Conservation (phyloP, 2,329 filamentous ascomycete genomes). For the Aspergillus eucalypticola region DNA sequence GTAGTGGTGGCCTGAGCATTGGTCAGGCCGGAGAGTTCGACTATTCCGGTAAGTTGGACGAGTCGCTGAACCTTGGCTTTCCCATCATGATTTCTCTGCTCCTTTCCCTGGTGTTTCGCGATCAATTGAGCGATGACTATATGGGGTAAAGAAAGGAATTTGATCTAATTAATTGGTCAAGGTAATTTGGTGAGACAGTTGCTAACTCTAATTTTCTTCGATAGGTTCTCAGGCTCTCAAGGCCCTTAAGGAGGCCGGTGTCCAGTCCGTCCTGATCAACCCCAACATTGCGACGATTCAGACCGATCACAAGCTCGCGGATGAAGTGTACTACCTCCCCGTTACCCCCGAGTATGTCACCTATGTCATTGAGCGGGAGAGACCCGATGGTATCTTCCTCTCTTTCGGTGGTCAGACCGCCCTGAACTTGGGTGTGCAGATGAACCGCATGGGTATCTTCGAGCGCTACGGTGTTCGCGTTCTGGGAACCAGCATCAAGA, state of each 20-base stretch:
- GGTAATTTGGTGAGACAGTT: background rate
- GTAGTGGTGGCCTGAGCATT: slow-evolving; percentile 91
- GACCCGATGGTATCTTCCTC: slow-evolving; percentile 94
- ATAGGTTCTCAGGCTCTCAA: slow-evolving; percentile 92
- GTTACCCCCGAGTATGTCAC: slow-evolving; percentile 97
- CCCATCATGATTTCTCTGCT: background rate
- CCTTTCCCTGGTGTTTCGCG: background rate
- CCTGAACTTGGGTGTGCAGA: slow-evolving; percentile 93
- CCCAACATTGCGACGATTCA: slow-evolving; percentile 98
- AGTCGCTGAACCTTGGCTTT: background rate
- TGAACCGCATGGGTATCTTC: slow-evolving; percentile 94
- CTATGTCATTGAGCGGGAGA: slow-evolving; percentile 95
- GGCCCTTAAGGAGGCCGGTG: slow-evolving; percentile 91
- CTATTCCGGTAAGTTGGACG: slow-evolving; percentile 76
- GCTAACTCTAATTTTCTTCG: slow-evolving; percentile 22
- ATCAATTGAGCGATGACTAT: background rate
- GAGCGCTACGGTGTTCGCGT: slow-evolving; percentile 95
- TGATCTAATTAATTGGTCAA: too few species aligned
- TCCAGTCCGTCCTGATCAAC: slow-evolving; percentile 90
- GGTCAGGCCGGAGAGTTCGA: slow-evolving; percentile 98
- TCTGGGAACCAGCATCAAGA: slow-evolving; percentile 90
- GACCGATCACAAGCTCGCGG: slow-evolving; percentile 91
- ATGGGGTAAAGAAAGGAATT: background rate
- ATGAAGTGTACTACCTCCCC: slow-evolving; percentile 97
- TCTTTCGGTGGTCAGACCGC: slow-evolving; percentile 97